Conservation (phyloP, 805 yeast species). For the Schwanniomyces vanrijiae region DNA sequence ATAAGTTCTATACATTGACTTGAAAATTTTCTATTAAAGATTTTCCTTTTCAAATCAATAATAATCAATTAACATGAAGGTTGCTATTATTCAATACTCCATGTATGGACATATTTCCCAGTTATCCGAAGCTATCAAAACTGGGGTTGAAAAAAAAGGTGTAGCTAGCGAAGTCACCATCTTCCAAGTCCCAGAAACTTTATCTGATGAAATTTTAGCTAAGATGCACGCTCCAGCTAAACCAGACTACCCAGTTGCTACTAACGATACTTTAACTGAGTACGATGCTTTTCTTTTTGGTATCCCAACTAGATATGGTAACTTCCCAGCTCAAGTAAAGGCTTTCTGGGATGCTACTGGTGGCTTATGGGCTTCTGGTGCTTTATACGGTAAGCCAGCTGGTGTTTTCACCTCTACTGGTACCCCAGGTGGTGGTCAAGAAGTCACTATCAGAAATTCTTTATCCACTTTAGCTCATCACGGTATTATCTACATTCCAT, state of each 20-base stretch:
- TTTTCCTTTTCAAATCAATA: not conserved
- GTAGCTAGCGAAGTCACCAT: conserved; percentile 57
- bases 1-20: not conserved
- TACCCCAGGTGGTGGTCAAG: conserved; percentile 78
- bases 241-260: conserved; percentile 60
- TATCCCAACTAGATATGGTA: conserved; percentile 78
- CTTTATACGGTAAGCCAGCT: conserved; percentile 68
- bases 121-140: conserved; percentile 66
- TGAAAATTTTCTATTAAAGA: not conserved
- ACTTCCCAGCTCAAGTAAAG: conserved; percentile 72
- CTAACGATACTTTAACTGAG: conserved; percentile 51
- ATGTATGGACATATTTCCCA: conserved; percentile 74
- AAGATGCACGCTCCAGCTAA: conserved; percentile 67
- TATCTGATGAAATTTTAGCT: conserved; percentile 58
- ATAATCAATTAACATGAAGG: conserved; percentile 36
- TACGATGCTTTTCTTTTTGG: conserved; percentile 80
- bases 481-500: conserved; percentile 74
- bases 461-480: conserved; percentile 68
- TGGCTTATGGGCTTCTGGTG: conserved; percentile 71
- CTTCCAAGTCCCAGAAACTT: conserved; percentile 80
- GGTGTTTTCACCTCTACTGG: conserved; percentile 74
- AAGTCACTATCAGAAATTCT: conserved; percentile 60
- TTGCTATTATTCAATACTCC: conserved; percentile 79
- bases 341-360: conserved; percentile 80
- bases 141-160: conserved; percentile 71